Base-by-base conservation (phyloP, 495 filamentous ascomycete genomes). In the Hyaloscypha bicolor region DNA sequence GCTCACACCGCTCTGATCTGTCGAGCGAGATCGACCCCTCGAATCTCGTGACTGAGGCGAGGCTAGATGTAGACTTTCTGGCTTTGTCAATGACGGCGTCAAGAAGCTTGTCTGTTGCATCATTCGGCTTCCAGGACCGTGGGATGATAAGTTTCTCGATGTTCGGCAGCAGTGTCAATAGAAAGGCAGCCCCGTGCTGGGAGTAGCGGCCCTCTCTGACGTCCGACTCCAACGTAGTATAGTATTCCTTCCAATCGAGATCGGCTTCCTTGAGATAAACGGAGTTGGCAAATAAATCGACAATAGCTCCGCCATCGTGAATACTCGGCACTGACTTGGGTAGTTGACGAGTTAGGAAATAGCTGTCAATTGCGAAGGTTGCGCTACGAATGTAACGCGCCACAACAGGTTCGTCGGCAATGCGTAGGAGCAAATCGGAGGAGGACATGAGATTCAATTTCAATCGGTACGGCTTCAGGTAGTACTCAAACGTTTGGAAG, bases 231-330 rank as follows among this genome's bases (percentile, higher is more conserved):
- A 77, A 70, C 56, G 55, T 63, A 64, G 69, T 61, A 69, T 73
- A 74, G 71, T 75, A 76, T 62, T 76, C 71, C 60, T 73, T 74
- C 75, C 77, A 79, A 73, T 79, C 72, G 45, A 79, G 70, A 69
- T 71, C 68, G 53, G 76, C 75, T 70, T 69, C 62, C 66, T 70
- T 63, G 39, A 79, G 68, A 63, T 77, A 74, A 55, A 66, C 48
- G 55, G 70, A 77, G 59, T 69, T 62, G 67, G 76, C 75, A 70
- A 77, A 72, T 31, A 76, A 68, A 64, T 64, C 32, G 55, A 72
- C 65, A 29, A 78, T 51, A 64, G 63, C 61, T 68, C 65, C 72
- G 39, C 72, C 71, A 74, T 70, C 64, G 31, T 72, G 56, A 63
- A 71, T 60, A 62, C 39, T 55, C 45, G 65, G 65, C 33, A 67